A percentile compares a stretch with the other conserved stretches of the same genome.
phyloP scores from a whole-genome alignment of 2,329 filamentous ascomycete species.

The Stagonosporopsis chrysanthemi region DNA sequence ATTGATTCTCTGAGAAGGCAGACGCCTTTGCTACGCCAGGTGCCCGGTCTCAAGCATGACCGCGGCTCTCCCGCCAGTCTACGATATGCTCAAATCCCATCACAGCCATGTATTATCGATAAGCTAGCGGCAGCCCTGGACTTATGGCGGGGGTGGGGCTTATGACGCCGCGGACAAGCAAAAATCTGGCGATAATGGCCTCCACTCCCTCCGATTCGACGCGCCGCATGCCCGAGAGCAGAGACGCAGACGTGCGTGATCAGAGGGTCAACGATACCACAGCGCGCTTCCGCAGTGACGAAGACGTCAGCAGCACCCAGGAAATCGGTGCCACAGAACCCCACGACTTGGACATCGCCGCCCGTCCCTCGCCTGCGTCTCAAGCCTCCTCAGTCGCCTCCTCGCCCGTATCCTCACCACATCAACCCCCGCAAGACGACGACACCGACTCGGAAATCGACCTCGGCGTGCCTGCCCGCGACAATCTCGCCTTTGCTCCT shows the following conservation, averaged over 20 bases:
- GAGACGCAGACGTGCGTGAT: not conserved
- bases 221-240: conserved; percentile 3
- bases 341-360: not conserved
- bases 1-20: not conserved
- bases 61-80: not conserved
- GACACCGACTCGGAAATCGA: not conserved
- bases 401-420: not conserved
- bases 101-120: conserved; percentile 23
- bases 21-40: not conserved
- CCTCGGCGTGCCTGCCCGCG: not conserved
- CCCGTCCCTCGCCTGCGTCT: not conserved
- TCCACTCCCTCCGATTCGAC: conserved; percentile 21
- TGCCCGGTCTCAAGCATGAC: not conserved
- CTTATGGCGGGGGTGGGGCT: conserved; percentile 26
- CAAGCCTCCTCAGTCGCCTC: not conserved
- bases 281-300: not conserved
- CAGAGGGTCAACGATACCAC: not conserved
- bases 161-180: conserved; percentile 11
- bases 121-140: conserved; percentile 3
- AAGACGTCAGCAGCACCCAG: not conserved
- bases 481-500: conserved; percentile 28
- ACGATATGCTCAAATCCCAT: not conserved
- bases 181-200: conserved; percentile 21
- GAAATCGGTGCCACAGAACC: not conserved
- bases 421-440: not conserved